Conservation (phyloP, 352 stramenopile species). For the Phytophthora rubi region DNA sequence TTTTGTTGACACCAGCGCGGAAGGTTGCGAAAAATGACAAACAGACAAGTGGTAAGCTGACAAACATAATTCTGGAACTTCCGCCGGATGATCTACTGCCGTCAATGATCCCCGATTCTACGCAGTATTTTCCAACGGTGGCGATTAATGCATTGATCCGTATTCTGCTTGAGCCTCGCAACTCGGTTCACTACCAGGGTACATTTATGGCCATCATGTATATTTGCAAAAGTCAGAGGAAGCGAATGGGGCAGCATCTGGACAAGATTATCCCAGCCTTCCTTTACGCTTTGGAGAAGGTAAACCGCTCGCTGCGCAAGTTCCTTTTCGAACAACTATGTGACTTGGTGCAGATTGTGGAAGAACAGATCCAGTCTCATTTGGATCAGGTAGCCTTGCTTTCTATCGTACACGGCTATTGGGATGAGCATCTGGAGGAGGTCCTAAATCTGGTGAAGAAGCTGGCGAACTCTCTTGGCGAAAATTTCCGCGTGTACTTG, state of each 20-base stretch:
- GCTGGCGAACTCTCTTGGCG: conserved; percentile 81
- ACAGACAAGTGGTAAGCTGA: conserved; percentile 71
- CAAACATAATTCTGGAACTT: conserved; percentile 64
- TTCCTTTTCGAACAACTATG: conserved; percentile 97
- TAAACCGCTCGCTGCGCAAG: conserved; percentile 90
- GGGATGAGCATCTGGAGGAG: conserved; percentile 93
- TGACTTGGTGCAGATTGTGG: conserved; percentile 96
- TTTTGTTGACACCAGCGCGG: conserved; percentile 57
- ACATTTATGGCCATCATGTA: conserved; percentile 99
- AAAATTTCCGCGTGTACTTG: conserved; percentile 91
- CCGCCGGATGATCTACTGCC: conserved; percentile 79
- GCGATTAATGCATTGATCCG: conserved; percentile 96
- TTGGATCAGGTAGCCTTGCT: conserved; percentile 85
- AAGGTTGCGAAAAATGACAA: conserved; percentile 78
- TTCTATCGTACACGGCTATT: conserved; percentile 85
- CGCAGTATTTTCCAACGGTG: conserved; percentile 97
- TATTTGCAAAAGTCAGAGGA: conserved; percentile 97
- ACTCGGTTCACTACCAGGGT: conserved; percentile 97
- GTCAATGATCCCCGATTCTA: conserved; percentile 86
- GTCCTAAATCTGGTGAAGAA: conserved; percentile 98
- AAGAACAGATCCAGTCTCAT: conserved; percentile 95
- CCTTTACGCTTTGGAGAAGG: conserved; percentile 92
- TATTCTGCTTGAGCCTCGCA: conserved; percentile 97
- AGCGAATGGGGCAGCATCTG: conserved; percentile 95
- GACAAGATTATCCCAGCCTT: conserved; percentile 98